phyloP scores from a whole-genome alignment of 371 early-diverging fungal genomes.

The Dinochytrium kinnereticum region DNA sequence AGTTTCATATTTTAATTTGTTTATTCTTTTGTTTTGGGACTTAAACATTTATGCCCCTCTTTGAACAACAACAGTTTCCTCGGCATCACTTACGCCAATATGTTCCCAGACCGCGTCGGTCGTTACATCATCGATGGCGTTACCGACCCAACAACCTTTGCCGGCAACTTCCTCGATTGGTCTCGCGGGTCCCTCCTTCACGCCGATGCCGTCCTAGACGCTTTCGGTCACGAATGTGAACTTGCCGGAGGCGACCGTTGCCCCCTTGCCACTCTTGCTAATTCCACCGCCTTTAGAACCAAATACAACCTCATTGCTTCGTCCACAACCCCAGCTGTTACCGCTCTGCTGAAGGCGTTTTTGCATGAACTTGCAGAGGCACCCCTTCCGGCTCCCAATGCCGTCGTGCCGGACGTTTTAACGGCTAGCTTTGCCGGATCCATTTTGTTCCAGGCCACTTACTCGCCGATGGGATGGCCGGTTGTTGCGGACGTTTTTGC shows the following conservation, averaged over 20 bases:
- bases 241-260: slow-evolving; percentile 35
- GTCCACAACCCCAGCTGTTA: neutral
- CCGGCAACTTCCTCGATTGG: slow-evolving; percentile 30
- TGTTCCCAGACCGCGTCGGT: slow-evolving; percentile 51
- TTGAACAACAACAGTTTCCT: slow-evolving; percentile 21
- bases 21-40: neutral
- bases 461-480: slow-evolving; percentile 31
- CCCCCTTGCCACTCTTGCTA: slow-evolving; percentile 25
- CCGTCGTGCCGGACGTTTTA: slow-evolving; percentile 19
- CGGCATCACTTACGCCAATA: slow-evolving; percentile 48
- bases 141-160: slow-evolving; percentile 39
- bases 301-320: neutral
- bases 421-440: neutral
- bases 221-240: slow-evolving; percentile 34
- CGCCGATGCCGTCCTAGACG: slow-evolving; percentile 30
- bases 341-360: slow-evolving; percentile 11
- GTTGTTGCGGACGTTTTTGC: slow-evolving; percentile 24
- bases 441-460: slow-evolving; percentile 15
- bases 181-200: slow-evolving; percentile 25
- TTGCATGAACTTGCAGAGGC: slow-evolving; percentile 10
- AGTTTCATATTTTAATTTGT: neutral
- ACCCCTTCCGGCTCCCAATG: slow-evolving; percentile 26
- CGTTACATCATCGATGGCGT: slow-evolving; percentile 48
- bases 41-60: neutral
- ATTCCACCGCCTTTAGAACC: slow-evolving; percentile 1